Percentiles rank a stretch among this genome's conserved stretches.
phyloP scores from a whole-genome alignment of 2,329 filamentous ascomycete species.

The Alternaria hordeiaustralica region DNA sequence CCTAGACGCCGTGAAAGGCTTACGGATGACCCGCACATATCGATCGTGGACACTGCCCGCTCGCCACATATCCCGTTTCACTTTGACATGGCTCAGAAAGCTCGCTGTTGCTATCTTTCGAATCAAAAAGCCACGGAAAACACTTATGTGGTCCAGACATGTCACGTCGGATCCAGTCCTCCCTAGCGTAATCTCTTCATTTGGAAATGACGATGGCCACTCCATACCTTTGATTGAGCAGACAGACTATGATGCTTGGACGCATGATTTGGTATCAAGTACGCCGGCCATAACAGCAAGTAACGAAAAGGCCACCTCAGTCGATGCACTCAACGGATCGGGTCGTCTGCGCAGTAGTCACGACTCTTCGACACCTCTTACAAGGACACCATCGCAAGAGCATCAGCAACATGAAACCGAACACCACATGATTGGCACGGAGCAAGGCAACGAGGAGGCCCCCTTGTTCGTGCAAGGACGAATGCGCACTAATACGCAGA shows the following conservation, averaged over 20 bases:
- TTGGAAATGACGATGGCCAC: too few relatives aligned
- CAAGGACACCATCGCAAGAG: not conserved
- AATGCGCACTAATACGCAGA: not conserved
- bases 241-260: too few relatives aligned
- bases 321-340: not conserved
- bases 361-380: not conserved
- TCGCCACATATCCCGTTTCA: constrained; percentile 18
- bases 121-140: constrained; percentile 27
- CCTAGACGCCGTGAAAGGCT: constrained; percentile 31
- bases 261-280: too few relatives aligned
- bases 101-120: constrained; percentile 13
- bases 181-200: too few relatives aligned
- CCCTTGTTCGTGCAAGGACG: not conserved
- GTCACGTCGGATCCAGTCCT: too few relatives aligned
- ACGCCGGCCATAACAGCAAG: too few relatives aligned
- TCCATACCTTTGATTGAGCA: too few relatives aligned
- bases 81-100: constrained; percentile 20
- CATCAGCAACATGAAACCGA: not conserved
- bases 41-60: constrained; percentile 22
- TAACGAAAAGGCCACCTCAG: too few relatives aligned
- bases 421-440: not conserved
- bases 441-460: not conserved
- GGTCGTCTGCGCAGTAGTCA: not conserved
- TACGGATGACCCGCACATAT: constrained; percentile 34
- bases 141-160: too few relatives aligned